phyloP scores from a whole-genome alignment of 2,329 filamentous ascomycete species.

The Sarocladium kiliense region DNA sequence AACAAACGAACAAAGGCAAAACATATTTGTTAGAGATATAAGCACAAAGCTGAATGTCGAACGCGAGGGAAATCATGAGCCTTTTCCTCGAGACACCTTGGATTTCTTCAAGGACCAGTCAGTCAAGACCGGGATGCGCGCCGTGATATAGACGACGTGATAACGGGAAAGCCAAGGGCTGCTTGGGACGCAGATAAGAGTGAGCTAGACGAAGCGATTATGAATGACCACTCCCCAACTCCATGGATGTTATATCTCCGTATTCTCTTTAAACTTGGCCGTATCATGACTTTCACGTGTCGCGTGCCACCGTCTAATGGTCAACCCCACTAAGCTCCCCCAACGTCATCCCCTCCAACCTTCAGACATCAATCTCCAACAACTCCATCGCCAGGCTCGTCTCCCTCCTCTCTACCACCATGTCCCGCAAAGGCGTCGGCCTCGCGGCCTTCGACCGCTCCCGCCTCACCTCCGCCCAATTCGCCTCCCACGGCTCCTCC shows the following conservation, averaged over 20 bases:
- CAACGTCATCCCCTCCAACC: slow-evolving; percentile 6
- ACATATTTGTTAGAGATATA: neutral
- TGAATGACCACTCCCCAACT: neutral
- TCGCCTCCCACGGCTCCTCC: slow-evolving; percentile 80
- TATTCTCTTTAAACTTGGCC: neutral
- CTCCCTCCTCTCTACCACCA: slow-evolving; percentile 21
- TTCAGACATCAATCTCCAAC: neutral
- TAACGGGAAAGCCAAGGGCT: neutral
- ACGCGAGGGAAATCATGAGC: neutral
- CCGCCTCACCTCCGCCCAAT: slow-evolving; percentile 80
- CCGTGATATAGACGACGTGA: neutral
- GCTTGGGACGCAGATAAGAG: neutral
- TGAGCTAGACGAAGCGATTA: neutral
- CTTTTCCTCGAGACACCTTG: neutral
- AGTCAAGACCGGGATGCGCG: too few species aligned
- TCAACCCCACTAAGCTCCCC: neutral
- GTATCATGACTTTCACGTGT: neutral
- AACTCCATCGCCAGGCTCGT: neutral
- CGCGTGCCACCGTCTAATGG: neutral
- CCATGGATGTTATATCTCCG: neutral
- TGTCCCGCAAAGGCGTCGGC: slow-evolving; percentile 80
- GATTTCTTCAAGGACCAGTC: neutral
- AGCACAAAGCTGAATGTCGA: neutral
- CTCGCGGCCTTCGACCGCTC: slow-evolving; percentile 85
- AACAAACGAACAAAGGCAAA: neutral